phyloP scores from a whole-genome alignment of 2,329 filamentous ascomycete species.

The Podosphaera fusca region DNA sequence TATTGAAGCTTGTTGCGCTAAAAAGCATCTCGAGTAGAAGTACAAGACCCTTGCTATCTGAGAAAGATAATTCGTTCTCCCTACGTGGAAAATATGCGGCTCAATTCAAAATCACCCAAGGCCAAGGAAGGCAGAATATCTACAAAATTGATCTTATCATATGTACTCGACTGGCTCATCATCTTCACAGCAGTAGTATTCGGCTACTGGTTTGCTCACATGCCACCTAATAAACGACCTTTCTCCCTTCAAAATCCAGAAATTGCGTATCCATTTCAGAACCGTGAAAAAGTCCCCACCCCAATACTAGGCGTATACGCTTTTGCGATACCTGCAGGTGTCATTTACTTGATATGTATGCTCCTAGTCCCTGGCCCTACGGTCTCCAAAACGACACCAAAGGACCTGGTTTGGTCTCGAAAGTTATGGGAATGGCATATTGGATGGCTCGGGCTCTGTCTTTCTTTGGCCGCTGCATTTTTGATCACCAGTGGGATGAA shows the following conservation, averaged over 20 bases:
- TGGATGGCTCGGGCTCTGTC: conserved; percentile 59
- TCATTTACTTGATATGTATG: conserved; percentile 47
- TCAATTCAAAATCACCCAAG: too few relatives aligned
- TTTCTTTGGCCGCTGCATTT: conserved; percentile 49
- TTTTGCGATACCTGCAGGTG: conserved; percentile 37
- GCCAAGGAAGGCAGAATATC: conserved; percentile 2
- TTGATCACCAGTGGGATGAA: conserved; percentile 75
- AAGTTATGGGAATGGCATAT: conserved; percentile 84
- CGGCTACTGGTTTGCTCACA: conserved; percentile 32
- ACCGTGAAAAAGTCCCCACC: conserved; percentile 48
- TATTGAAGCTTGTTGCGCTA: too few relatives aligned
- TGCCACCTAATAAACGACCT: conserved; percentile 42
- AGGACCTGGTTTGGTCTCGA: conserved; percentile 45
- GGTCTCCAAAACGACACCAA: conserved; percentile 37
- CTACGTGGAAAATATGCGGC: too few relatives aligned
- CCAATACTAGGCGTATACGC: conserved; percentile 40
- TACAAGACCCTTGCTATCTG: too few relatives aligned
- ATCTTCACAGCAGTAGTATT: conserved; percentile 35
- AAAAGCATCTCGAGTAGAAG: too few relatives aligned
- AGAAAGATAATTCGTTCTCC: too few relatives aligned
- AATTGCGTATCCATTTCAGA: conserved; percentile 53
- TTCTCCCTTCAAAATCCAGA: conserved; percentile 52
- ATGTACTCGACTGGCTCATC: conserved; percentile 52
- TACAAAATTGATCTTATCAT: conserved; percentile 31
- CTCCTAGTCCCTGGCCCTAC: conserved; percentile 50